Percentiles rank a stretch among this genome's conserved stretches.
These are phyloP conservation scores for Trametes villosa DNA, from an alignment of 768 basidiomycete genomes.

Conservation along the genomic window DNA sequence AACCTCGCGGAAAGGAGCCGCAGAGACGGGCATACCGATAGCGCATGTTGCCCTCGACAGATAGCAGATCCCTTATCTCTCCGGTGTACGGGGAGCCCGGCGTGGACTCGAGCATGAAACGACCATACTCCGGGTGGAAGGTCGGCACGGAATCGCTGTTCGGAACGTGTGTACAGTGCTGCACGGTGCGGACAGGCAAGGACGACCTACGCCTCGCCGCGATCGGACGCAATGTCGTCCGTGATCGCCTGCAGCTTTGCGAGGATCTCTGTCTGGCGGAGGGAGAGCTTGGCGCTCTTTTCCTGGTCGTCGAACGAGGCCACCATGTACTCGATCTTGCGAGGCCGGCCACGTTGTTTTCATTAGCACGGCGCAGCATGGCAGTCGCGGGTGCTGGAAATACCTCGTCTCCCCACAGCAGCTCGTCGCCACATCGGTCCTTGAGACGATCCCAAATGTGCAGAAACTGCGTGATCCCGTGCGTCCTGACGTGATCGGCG, in stretches of 20 bases:
- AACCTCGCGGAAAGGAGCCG: neutral
- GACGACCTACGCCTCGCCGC: constrained; percentile 59
- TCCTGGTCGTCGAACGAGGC: constrained; percentile 77
- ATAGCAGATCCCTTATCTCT: constrained; percentile 80
- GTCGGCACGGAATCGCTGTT: constrained; percentile 76
- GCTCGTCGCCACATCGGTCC: constrained; percentile 86
- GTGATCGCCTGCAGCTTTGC: constrained; percentile 73
- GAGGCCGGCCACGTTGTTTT: constrained; percentile 21
- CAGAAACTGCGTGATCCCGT: constrained; percentile 95
- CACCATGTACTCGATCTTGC: constrained; percentile 95
- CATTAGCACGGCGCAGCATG: constrained; percentile 15
- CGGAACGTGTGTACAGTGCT: constrained; percentile 1
- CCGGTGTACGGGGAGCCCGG: constrained; percentile 96
- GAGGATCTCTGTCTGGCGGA: constrained; percentile 95
- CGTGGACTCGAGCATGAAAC: constrained; percentile 98
- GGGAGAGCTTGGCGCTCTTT: constrained; percentile 84
- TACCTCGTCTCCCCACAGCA: constrained; percentile 99
- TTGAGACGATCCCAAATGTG: constrained; percentile 93
- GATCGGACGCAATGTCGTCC: constrained; percentile 62
- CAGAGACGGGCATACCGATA: constrained; percentile 61
- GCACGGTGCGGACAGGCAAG: constrained; percentile 5
- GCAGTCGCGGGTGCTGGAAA: constrained; percentile 1
- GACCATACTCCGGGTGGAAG: constrained; percentile 97
- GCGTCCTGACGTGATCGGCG: constrained; percentile 86
- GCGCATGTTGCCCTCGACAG: constrained; percentile 94